Percentiles rank a stretch among this genome's conserved stretches.
These are phyloP conservation scores for Rhodotorula graminis DNA, from an alignment of 768 basidiomycete genomes.

Conservation along the genomic window DNA sequence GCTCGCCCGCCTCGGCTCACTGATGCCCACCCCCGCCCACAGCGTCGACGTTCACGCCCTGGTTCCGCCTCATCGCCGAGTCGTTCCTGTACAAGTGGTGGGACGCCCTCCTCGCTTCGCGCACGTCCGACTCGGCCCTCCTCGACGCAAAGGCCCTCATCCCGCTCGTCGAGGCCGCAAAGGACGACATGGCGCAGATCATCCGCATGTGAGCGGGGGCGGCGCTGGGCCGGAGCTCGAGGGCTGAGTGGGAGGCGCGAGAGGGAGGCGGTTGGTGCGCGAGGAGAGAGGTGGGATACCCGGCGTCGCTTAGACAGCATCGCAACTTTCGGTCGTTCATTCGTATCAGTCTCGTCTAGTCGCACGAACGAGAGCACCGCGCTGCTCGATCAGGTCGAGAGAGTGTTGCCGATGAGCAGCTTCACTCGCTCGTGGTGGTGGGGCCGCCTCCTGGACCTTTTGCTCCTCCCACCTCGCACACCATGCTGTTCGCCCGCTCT, in stretches of 20 bases:
- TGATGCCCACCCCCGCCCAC: neutral
- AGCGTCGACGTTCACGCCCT: conserved; percentile 87
- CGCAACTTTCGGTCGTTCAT: too few relatives aligned
- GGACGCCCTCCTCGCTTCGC: conserved; percentile 67
- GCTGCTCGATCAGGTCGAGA: too few relatives aligned
- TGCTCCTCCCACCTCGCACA: too few relatives aligned
- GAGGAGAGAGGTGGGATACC: neutral
- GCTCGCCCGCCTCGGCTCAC: neutral
- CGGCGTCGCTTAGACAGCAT: neutral
- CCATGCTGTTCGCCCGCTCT: neutral
- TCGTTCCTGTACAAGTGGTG: conserved; percentile 99
- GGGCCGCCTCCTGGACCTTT: too few relatives aligned
- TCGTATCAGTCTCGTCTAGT: too few relatives aligned
- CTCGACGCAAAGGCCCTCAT: conserved; percentile 28
- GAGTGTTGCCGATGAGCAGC: too few relatives aligned
- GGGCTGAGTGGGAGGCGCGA: neutral
- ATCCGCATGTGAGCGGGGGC: conserved; percentile 23
- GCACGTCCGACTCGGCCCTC: neutral
- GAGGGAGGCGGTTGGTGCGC: neutral
- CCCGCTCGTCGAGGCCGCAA: conserved; percentile 11
- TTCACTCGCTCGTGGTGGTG: too few relatives aligned
- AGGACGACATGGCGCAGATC: conserved; percentile 24
- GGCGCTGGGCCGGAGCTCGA: neutral
- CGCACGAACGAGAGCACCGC: too few relatives aligned
- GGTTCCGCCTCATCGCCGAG: conserved; percentile 97